These are phyloP conservation scores for Fusarium acutatum DNA, from an alignment of 2,329 filamentous ascomycete genomes.

Conservation along the genomic window DNA sequence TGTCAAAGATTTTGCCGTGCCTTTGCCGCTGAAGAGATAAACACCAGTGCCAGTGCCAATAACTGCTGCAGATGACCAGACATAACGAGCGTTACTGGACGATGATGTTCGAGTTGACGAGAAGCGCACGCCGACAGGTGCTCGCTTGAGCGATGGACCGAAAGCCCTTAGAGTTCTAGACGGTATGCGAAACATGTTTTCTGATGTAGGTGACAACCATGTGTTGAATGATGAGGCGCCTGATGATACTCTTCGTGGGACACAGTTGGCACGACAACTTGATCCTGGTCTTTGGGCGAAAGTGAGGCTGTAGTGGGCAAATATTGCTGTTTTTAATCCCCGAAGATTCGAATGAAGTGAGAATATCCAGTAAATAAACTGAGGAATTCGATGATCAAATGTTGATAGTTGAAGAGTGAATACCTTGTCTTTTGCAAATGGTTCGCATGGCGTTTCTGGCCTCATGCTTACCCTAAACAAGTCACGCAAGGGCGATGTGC, in stretches of 20 bases:
- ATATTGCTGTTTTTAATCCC: not conserved
- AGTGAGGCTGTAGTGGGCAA: not conserved
- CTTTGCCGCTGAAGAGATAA: slow-evolving; percentile 12
- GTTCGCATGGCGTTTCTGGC: not conserved
- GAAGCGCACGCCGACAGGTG: slow-evolving; percentile 4
- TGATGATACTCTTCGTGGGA: not conserved
- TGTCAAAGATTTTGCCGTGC: not conserved
- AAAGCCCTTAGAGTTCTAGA: not conserved
- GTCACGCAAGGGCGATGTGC: not conserved
- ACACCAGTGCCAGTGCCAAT: slow-evolving; percentile 12
- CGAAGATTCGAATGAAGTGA: not conserved
- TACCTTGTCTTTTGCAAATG: not conserved
- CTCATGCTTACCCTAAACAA: not conserved
- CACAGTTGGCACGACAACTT: slow-evolving; percentile 6
- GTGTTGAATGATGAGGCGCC: not conserved
- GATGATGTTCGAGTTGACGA: slow-evolving; percentile 19
- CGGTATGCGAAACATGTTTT: slow-evolving; percentile 25
- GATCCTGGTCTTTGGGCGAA: not conserved
- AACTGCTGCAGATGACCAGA: slow-evolving; percentile 7
- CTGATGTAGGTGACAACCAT: not conserved
- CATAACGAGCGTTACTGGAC: not conserved
- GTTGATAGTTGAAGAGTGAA: too few relatives aligned
- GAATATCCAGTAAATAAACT: too few relatives aligned
- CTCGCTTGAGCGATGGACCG: not conserved
- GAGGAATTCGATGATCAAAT: not conserved